Base-by-base conservation (phyloP, 257 asterid genomes). In the Solanum arcanum region DNA sequence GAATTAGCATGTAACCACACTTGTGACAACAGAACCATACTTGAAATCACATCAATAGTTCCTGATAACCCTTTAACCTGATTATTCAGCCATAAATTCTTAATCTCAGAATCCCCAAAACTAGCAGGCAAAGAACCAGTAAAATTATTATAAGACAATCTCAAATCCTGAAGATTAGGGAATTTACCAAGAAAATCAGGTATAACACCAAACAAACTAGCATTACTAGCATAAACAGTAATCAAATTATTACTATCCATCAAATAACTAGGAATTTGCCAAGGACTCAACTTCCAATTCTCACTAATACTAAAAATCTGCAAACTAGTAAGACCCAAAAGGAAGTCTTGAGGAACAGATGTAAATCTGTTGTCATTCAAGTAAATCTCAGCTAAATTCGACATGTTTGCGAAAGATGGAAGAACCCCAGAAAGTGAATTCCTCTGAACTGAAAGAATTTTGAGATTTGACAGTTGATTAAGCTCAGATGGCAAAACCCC, bases 1-100 rank as follows among this genome's bases (percentile, higher is more conserved):
- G 89, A 44, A 87, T 97, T 97, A 0, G 92, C 93, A 27, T 97
- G 98, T 37, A 97, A 85, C 99, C 98, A 95, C 37, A 93, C 99
- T 92, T 93, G 96, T 29, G 87, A 84, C 72, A 94, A 81, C 88
- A 91, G 96, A 11, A 89, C 31, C 98, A 95, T 95, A 7, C 90
- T 89, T 3, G 96, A 87, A 21, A 97, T 74, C 83, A 94, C 96
- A 85, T 91, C 94, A 64, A 95, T 91, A 0, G 82, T 88, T 12
- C 99, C 99, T 3, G 98, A 90, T n/a, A 97, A 85, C 31, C 96
- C 96, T 3, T 16, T 80, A 4, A 0, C 0, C 92, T 97, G 99
- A 86, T 97, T 93, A 76, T 95, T 94, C 86, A 97, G 90, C 99
- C 99, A 95, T 2, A 97, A 90, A 39, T 90, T 91, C 46, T 87